Percentiles rank a stretch among this genome's conserved stretches.
These are phyloP conservation scores for Kodamaea laetipori DNA, from an alignment of 805 yeast species.

Conservation along the genomic window DNA sequence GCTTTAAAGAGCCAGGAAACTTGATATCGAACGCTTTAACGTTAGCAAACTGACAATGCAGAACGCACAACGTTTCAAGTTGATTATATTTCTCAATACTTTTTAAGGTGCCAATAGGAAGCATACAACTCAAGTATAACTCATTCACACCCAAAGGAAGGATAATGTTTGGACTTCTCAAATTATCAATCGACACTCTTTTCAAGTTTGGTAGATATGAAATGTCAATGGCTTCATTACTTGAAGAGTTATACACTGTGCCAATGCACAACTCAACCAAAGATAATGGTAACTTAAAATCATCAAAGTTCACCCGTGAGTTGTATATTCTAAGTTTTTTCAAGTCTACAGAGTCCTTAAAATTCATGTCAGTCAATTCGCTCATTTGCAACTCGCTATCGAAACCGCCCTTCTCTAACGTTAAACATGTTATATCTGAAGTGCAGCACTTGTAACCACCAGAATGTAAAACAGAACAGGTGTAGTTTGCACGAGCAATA, in stretches of 20 bases:
- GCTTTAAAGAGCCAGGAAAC: neutral
- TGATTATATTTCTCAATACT: constrained; percentile 1
- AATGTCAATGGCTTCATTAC: neutral
- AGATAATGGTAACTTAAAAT: neutral
- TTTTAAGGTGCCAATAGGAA: constrained; percentile 2
- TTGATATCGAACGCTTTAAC: constrained; percentile 1
- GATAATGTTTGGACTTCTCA: neutral
- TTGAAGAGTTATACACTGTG: constrained; percentile 4
- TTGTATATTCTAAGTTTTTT: constrained; percentile 5
- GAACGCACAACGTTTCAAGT: constrained; percentile 2
- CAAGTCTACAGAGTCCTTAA: neutral
- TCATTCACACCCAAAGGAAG: neutral
- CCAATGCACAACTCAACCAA: constrained; percentile 4
- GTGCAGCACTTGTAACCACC: neutral
- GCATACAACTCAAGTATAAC: constrained; percentile 7
- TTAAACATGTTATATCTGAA: constrained; percentile 5
- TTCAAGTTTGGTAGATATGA: constrained; percentile 5
- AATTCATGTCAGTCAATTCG: neutral
- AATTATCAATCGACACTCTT: neutral
- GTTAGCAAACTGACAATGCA: constrained; percentile 5
- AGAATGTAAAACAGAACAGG: neutral
- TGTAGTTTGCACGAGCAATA: constrained; percentile 6
- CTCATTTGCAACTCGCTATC: constrained; percentile 5
- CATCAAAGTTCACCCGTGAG: constrained; percentile 3
- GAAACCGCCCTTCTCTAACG: constrained; percentile 8